Conservation (phyloP, 371 early-diverging fungal genomes). For the Syncephalastrum monosporum region DNA sequence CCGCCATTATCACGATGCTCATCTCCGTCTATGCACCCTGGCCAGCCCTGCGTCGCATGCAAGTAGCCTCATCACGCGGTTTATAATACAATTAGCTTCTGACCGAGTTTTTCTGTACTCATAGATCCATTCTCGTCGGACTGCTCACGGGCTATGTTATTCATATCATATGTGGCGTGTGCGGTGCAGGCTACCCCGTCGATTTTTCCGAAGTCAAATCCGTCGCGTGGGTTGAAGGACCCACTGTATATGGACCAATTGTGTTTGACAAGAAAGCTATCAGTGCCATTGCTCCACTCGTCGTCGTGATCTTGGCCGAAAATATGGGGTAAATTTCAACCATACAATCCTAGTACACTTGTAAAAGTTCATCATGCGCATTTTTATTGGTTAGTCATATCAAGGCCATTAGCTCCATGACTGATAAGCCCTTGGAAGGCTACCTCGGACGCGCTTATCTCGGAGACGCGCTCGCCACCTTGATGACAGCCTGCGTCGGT, state of each 20-base stretch:
- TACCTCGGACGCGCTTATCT: conserved; percentile 55
- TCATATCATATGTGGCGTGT: conserved; percentile 39
- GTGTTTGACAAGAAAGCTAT: conserved; percentile 46
- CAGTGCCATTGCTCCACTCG: conserved; percentile 54
- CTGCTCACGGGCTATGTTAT: conserved; percentile 49
- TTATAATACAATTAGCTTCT: neutral
- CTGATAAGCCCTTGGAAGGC: conserved; percentile 41
- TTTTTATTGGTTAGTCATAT: conserved; percentile 37
- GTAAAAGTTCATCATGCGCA: neutral
- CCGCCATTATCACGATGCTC: conserved; percentile 43
- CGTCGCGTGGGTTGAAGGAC: conserved; percentile 18
- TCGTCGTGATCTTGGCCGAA: conserved; percentile 54
- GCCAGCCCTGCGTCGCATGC: conserved; percentile 14
- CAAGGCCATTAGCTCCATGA: conserved; percentile 55
- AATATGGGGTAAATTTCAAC: conserved; percentile 29
- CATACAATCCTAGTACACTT: neutral
- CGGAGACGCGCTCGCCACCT: conserved; percentile 59
- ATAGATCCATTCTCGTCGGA: conserved; percentile 54
- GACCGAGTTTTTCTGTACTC: conserved; percentile 8
- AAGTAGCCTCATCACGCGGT: neutral
- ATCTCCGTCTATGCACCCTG: conserved; percentile 51
- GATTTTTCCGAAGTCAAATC: conserved; percentile 42
- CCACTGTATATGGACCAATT: conserved; percentile 11
- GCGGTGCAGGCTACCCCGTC: conserved; percentile 42
- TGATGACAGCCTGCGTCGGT: conserved; percentile 51